Base-by-base conservation (phyloP, 129 eudicot genomes). In the Helianthus tuberosus region DNA sequence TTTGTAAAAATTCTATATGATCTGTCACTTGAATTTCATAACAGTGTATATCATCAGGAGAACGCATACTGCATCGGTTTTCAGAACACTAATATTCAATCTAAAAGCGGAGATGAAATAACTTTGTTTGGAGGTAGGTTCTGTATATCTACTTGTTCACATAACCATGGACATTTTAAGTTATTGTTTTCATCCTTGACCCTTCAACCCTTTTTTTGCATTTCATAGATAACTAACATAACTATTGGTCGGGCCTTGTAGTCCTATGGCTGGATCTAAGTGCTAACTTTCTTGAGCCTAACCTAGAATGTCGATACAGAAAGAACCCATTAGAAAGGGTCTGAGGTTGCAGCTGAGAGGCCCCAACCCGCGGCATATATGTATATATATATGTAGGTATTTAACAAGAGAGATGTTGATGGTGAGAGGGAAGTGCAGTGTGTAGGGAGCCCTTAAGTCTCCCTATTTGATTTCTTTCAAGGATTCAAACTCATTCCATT, bases 111-210 rank as follows among this genome's bases (percentile, higher is more conserved):
- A 77, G 85, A 64, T 51, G 88, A 85, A 66, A 58, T 91, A 46
- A 91, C 91, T 71, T 75, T 91, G 60, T 80, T 91, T 80, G 97
- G 97, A 85, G 93, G 96, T 87, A 85, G 3, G 10, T 46, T 11
- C 35, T 27, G 8, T 6, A 6, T 14, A 4, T 6, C 3, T 35
- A 12, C 43, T 11, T 32, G 65, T 61, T 29, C 4, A 5, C 23
- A 27, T 61, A 59, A 23, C 38, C 27, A 11, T 25, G 14, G 32
- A 5, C 20, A 20, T 23, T 57, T 57, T 0, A 17, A 60, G 29
- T 25, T 11, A 27, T 38, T 60, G 8, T 60, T 60, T 60, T 2
- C 66, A 60, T 29, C 43, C 16, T 11, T 14, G 5, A 50, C n/a
- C n/a, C n/a, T n/a, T n/a, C n/a, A n/a, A 17, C 8, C 62, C 23